These are phyloP conservation scores for Eutrema salsugineum DNA, from an alignment of 441 rosid genomes.

Conservation along the genomic window DNA sequence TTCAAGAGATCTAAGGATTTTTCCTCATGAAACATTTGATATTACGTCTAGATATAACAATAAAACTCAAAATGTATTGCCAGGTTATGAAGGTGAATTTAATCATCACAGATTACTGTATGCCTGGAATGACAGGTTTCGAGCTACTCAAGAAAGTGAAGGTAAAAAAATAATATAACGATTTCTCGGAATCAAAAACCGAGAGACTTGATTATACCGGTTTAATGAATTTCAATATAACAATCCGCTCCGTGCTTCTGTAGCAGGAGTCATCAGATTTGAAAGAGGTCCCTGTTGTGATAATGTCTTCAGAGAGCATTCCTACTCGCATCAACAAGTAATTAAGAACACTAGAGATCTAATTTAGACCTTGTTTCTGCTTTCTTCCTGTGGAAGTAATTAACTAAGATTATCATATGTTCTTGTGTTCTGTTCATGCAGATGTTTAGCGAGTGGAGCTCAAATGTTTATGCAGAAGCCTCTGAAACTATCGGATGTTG, in stretches of 20 bases:
- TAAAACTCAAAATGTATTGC: neutral
- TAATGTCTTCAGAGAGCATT: slow-evolving; percentile 82
- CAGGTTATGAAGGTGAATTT: slow-evolving; percentile 66
- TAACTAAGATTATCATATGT: neutral
- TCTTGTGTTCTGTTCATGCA: slow-evolving; percentile 25
- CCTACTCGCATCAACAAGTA: slow-evolving; percentile 74
- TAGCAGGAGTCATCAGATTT: slow-evolving; percentile 72
- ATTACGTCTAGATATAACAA: neutral
- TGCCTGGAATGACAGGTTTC: slow-evolving; percentile 97
- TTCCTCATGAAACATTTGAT: neutral
- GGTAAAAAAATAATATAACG: slow-evolving; percentile 33
- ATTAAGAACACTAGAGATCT: slow-evolving; percentile 38
- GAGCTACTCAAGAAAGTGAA: slow-evolving; percentile 86
- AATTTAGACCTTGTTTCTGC: neutral
- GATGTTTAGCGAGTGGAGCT: slow-evolving; percentile 93
- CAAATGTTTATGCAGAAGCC: slow-evolving; percentile 94
- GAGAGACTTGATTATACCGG: neutral
- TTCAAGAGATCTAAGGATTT: neutral
- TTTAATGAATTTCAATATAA: neutral
- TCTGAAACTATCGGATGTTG: slow-evolving; percentile 71
- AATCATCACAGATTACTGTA: slow-evolving; percentile 90
- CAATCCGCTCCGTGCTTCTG: neutral
- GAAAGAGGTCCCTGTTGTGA: slow-evolving; percentile 80
- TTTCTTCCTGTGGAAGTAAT: neutral
- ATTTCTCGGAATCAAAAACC: neutral